Conservation (phyloP, 768 basidiomycete species). For the Russula vinacea region DNA sequence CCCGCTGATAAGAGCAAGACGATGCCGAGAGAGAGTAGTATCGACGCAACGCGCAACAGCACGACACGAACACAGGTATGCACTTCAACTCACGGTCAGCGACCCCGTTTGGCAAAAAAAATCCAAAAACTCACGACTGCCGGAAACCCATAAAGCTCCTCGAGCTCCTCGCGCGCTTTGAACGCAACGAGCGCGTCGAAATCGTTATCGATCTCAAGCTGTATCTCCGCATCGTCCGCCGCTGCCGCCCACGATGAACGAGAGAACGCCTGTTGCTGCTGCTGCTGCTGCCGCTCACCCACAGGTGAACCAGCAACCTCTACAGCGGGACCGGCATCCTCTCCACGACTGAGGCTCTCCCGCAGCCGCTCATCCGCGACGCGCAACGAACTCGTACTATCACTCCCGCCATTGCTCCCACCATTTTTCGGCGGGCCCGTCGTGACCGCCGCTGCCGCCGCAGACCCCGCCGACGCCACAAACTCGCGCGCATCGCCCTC, state of each 20-base stretch:
- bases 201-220: constrained; percentile 56
- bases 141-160: constrained; percentile 76
- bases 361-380: constrained; percentile 16
- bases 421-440: constrained; percentile 23
- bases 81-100: constrained; percentile 41
- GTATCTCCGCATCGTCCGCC: constrained; percentile 32
- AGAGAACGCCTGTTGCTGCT: background rate
- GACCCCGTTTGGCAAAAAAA: background rate
- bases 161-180: constrained; percentile 70
- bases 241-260: background rate
- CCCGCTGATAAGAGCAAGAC: constrained; percentile 58
- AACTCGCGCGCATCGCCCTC: constrained; percentile 42
- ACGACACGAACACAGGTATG: constrained; percentile 76
- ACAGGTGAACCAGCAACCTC: constrained; percentile 8
- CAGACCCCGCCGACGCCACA: constrained; percentile 37
- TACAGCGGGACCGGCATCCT: background rate
- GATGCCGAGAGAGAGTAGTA: constrained; percentile 66
- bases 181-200: constrained; percentile 61
- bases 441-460: constrained; percentile 26
- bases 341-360: constrained; percentile 22
- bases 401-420: constrained; percentile 24
- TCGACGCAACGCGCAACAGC: constrained; percentile 72
- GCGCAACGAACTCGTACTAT: constrained; percentile 12
- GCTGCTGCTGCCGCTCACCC: background rate
- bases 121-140: constrained; percentile 56